phyloP scores from a whole-genome alignment of 495 filamentous ascomycete genomes.

The Pyrenula massariospora region DNA sequence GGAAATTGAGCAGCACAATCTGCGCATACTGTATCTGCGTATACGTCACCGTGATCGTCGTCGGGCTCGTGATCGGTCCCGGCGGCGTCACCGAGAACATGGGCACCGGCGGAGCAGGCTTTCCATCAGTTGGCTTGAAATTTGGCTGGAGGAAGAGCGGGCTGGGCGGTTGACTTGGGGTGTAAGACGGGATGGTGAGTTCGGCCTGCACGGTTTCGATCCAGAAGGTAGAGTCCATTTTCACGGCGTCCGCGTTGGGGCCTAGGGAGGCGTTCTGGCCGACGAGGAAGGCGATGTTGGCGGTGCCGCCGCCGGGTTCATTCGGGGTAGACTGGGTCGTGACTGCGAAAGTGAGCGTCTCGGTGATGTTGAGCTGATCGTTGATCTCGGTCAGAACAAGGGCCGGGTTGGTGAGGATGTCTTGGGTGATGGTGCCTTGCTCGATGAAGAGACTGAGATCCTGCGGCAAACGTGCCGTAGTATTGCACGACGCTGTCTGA shows the following conservation, averaged over 20 bases:
- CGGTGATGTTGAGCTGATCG: slow-evolving; percentile 12
- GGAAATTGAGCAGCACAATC: slow-evolving; percentile 16
- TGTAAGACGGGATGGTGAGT: slow-evolving; percentile 6
- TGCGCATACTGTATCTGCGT: slow-evolving; percentile 22
- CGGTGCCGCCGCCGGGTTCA: slow-evolving; percentile 14
- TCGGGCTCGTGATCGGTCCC: slow-evolving; percentile 8
- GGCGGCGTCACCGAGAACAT: slow-evolving; percentile 10
- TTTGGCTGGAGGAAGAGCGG: slow-evolving; percentile 1
- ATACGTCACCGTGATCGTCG: slow-evolving; percentile 9
- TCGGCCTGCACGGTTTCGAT: slow-evolving; percentile 13
- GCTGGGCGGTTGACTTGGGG: slow-evolving; percentile 4
- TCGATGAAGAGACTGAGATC: slow-evolving; percentile 14
- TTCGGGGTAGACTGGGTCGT: slow-evolving; percentile 8
- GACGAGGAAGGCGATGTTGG: slow-evolving; percentile 16
- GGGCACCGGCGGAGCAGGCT: slow-evolving; percentile 6
- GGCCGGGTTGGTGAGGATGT: slow-evolving; percentile 13
- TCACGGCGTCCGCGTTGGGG: slow-evolving; percentile 11
- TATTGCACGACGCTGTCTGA: slow-evolving; percentile 6
- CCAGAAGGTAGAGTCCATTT: slow-evolving; percentile 18
- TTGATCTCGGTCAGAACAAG: slow-evolving; percentile 11
- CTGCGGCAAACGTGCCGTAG: slow-evolving; percentile 14
- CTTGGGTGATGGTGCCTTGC: slow-evolving; percentile 16
- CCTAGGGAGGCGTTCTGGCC: slow-evolving; percentile 3
- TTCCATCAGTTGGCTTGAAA: slow-evolving; percentile 5
- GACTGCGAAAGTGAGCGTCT: slow-evolving; percentile 13